Evolutionary conservation across 2,329 filamentous ascomycete species (phyloP).

Genomic region (Pseudocercospora fuligena): DNA sequence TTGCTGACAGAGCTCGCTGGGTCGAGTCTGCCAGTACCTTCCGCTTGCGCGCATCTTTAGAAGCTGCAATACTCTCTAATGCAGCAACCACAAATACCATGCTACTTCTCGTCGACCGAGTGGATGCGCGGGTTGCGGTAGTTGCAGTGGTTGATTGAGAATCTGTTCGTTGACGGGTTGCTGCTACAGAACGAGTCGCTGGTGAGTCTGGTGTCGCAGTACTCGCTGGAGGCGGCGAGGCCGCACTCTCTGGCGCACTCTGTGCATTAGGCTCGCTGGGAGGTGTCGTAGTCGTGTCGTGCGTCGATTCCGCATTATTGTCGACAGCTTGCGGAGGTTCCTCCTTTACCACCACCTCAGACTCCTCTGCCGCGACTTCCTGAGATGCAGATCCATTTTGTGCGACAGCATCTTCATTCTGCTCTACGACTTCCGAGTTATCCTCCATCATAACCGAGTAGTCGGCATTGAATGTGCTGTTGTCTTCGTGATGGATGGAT

Average conservation of each 20-base stretch:
- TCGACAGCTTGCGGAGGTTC: conserved; percentile 18
- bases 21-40: conserved; percentile 83
- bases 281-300: conserved; percentile 3
- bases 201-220: conserved; percentile 30
- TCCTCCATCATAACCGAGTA: conserved; percentile 17
- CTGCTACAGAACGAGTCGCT: conserved; percentile 16
- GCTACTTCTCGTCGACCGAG: conserved; percentile 75
- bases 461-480: conserved; percentile 25
- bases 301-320: conserved; percentile 13
- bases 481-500: conserved; percentile 19
- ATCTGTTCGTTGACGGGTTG: conserved; percentile 58
- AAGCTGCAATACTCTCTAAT: conserved; percentile 86
- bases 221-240: conserved; percentile 25
- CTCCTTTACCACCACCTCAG: conserved; percentile 12
- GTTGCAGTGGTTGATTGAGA: conserved; percentile 60
- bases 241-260: conserved; percentile 21
- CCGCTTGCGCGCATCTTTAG: conserved; percentile 86
- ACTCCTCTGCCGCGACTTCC: conserved; percentile 16
- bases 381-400: conserved; percentile 13
- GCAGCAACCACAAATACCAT: conserved; percentile 95
- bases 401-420: conserved; percentile 17
- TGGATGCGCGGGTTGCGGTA: conserved; percentile 53
- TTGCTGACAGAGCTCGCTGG: conserved; percentile 79
- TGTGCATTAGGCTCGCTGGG: conserved; percentile 11
- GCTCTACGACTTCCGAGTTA: conserved; percentile 14